These are phyloP conservation scores for Cystobasidiaceae sp. DNA, from an alignment of 1,284 basidiomycete genomes.

Conservation along the genomic window DNA sequence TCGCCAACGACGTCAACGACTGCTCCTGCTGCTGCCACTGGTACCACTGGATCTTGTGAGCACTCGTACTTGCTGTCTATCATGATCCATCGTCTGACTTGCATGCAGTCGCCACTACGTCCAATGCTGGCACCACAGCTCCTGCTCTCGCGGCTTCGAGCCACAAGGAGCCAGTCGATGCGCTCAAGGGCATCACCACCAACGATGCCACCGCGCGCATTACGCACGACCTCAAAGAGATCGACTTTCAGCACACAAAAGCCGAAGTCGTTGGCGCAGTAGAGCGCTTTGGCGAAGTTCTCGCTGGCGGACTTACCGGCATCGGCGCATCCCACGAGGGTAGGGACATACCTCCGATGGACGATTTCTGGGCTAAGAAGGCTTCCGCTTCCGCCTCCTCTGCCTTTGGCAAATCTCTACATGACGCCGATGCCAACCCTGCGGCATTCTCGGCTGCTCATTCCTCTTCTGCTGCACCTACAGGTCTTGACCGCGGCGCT, in stretches of 20 bases:
- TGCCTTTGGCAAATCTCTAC: conserved; percentile 18
- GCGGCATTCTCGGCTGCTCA: background rate
- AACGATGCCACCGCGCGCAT: conserved; percentile 5
- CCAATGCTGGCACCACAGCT: background rate
- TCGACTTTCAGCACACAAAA: conserved; percentile 28
- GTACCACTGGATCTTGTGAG: too few relatives aligned
- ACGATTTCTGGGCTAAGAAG: conserved; percentile 13
- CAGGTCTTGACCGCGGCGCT: too few relatives aligned
- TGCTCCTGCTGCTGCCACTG: background rate
- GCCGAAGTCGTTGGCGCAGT: conserved; percentile 15
- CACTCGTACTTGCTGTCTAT: too few relatives aligned
- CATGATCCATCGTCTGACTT: background rate
- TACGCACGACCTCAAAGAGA: conserved; percentile 12
- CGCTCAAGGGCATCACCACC: conserved; percentile 18
- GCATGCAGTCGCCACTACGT: background rate
- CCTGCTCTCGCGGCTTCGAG: too few relatives aligned
- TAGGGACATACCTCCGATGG: conserved; percentile 9
- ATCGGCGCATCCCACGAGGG: conserved; percentile 19
- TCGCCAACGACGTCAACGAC: background rate
- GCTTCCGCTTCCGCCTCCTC: conserved; percentile 13
- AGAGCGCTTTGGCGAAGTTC: conserved; percentile 18
- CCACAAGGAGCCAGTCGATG: conserved; percentile 19
- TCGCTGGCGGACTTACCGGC: conserved; percentile 11
- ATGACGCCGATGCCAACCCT: background rate
- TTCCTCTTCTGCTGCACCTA: too few relatives aligned